Evolutionary conservation across 352 stramenopile species (phyloP), one percentile per base, ranked within the genome.

Genomic region (Pythium brassicae): DNA sequence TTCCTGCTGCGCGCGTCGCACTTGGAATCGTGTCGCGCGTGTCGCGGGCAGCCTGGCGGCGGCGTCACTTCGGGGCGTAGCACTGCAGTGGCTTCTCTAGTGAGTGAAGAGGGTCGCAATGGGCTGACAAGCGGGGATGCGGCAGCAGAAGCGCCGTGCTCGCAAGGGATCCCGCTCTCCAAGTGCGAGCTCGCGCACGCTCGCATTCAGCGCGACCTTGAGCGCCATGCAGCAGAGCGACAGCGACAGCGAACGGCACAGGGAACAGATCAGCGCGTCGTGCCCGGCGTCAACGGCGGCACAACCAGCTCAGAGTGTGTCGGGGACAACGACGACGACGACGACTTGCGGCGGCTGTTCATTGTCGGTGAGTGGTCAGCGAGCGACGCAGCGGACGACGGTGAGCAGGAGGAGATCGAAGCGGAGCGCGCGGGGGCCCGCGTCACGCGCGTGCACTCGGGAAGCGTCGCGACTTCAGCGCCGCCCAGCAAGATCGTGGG

Each of bases 351-450:
- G 29, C 59, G 60, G 7, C 40, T 82, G 50, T 63, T 32, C 10
- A 71, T 87, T 39, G 56, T 87, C 40, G 76, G 76, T 34, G 76
- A 81, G 9, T 87, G 76, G 76, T 75, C 59, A 46, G 61, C 59
- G 19, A 51, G 50, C n/a, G 59, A 63, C 40, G 55, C 66, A 27
- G 59, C 54, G 19, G 45, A 32, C 29, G 61, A 60, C 15, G 48
- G n/a, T n/a, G n/a, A 50, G 3, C 44, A 57, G 42, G 4, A 12
- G 3, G 8, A 50, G 19, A 37, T 23, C 26, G 23, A 45, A 20
- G 20, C 22, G 11, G 29, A 27, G 20, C 6, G 17, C 15, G 29
- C 37, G 19, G 39, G 7, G 25, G 27, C 56, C 40, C 32, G 44
- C 23, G 60, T 72, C 50, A 46, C 44, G 48, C 68, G 32, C 14